These are phyloP conservation scores for Mimosa bimucronata DNA, from an alignment of 306 rosid genomes.

Conservation along the genomic window DNA sequence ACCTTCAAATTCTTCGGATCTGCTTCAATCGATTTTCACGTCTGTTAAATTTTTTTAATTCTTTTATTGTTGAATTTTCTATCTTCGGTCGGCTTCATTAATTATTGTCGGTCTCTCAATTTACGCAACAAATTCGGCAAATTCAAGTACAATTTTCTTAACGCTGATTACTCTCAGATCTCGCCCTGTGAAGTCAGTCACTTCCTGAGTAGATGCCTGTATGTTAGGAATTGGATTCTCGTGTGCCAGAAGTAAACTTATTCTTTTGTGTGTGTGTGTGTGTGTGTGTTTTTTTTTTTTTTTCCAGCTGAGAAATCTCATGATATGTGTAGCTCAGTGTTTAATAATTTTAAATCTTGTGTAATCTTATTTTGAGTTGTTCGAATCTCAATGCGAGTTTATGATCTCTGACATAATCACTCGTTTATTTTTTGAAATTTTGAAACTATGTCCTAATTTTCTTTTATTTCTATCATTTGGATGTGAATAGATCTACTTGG, in stretches of 20 bases:
- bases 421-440: background rate
- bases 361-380: conserved; percentile 31
- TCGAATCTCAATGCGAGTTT: background rate
- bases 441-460: background rate
- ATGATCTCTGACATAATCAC: background rate
- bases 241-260: background rate
- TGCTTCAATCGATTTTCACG: background rate
- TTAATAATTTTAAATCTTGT: conserved; percentile 15
- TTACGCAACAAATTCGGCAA: background rate
- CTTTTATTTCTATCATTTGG: background rate
- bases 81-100: background rate
- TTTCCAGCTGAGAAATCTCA: background rate
- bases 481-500: background rate
- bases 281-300: no score
- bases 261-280: no score
- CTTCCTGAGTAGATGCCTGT: background rate
- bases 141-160: conserved; percentile 8
- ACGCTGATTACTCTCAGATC: background rate
- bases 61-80: background rate
- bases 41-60: background rate
- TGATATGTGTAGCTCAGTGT: background rate
- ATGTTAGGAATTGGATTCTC: background rate
- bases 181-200: background rate
- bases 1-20: background rate
- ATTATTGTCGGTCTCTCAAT: background rate